These are phyloP conservation scores for Chytriomyces confervae DNA, from an alignment of 192 early-diverging fungal species.

Conservation along the genomic window DNA sequence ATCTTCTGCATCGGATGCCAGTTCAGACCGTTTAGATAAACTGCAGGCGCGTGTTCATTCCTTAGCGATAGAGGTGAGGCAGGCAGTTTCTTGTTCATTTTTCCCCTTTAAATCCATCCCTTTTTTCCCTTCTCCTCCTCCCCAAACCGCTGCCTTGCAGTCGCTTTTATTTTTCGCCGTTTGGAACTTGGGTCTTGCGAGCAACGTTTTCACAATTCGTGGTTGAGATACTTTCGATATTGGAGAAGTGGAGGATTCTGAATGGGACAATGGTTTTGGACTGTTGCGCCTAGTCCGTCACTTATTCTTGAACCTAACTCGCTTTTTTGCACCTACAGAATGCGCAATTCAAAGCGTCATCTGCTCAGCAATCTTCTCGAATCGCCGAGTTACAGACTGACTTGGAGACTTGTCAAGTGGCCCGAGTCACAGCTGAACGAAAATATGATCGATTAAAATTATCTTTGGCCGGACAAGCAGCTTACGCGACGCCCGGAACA, in stretches of 20 bases:
- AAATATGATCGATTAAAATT: conserved; percentile 37
- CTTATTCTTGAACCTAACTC: no score
- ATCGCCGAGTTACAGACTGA: conserved; percentile 24
- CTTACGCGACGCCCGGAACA: not conserved
- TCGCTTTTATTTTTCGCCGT: not conserved
- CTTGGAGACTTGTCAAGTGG: conserved; percentile 23
- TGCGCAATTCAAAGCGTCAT: conserved; percentile 16
- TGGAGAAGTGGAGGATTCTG: no score
- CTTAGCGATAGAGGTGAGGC: conserved; percentile 17
- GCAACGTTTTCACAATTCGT: no score
- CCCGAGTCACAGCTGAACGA: conserved; percentile 16
- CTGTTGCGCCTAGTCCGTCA: no score
- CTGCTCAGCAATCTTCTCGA: not conserved
- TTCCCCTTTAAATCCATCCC: not conserved
- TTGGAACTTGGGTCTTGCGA: no score
- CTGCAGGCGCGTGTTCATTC: conserved; percentile 30
- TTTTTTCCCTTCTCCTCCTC: not conserved
- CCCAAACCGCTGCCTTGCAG: not conserved
- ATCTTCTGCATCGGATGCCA: not conserved
- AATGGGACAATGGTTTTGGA: no score
- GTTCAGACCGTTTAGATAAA: not conserved
- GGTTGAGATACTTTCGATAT: no score
- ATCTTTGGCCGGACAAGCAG: not conserved
- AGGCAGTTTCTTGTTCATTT: not conserved
- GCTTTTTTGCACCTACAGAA: conserved; percentile 7